Percentiles rank a stretch among this genome's conserved stretches.
phyloP scores from a whole-genome alignment of 805 yeast genomes.

The Cyberlindnera meyerae region DNA sequence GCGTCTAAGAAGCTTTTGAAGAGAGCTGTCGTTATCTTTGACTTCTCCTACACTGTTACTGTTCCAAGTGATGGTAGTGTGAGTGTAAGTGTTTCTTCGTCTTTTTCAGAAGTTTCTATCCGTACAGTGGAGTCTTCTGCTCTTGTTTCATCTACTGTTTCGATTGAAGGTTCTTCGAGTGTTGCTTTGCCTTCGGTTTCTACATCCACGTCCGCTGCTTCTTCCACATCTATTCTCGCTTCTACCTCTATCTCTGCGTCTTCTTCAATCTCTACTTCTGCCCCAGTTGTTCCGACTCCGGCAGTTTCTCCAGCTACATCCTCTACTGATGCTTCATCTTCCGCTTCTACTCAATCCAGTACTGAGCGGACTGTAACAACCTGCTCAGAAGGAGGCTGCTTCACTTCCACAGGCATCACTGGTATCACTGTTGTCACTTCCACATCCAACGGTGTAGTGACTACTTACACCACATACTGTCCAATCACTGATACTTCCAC shows the following conservation, averaged over 20 bases:
- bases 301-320: slow-evolving; percentile 8
- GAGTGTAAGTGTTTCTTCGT: too few relatives aligned
- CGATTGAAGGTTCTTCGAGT: not conserved
- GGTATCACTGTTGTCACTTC: slow-evolving; percentile 5
- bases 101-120: too few relatives aligned
- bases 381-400: not conserved
- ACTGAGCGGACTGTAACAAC: not conserved
- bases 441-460: slow-evolving; percentile 25
- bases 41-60: slow-evolving; percentile 5
- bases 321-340: too few relatives aligned
- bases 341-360: too few relatives aligned
- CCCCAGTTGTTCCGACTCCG: slow-evolving; percentile 13
- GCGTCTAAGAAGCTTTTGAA: too few relatives aligned
- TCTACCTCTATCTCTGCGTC: not conserved
- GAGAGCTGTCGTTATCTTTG: slow-evolving; percentile 1
- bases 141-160: slow-evolving; percentile 1
- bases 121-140: too few relatives aligned
- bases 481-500: slow-evolving; percentile 1
- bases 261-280: slow-evolving; percentile 3
- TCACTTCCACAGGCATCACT: not conserved
- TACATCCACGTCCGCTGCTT: not conserved
- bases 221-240: too few relatives aligned
- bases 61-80: slow-evolving; percentile 2
- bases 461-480: slow-evolving; percentile 28
- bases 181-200: too few relatives aligned